Evolutionary conservation across 805 yeast genomes (phyloP).

Genomic region (Teunomyces funiuensis): DNA sequence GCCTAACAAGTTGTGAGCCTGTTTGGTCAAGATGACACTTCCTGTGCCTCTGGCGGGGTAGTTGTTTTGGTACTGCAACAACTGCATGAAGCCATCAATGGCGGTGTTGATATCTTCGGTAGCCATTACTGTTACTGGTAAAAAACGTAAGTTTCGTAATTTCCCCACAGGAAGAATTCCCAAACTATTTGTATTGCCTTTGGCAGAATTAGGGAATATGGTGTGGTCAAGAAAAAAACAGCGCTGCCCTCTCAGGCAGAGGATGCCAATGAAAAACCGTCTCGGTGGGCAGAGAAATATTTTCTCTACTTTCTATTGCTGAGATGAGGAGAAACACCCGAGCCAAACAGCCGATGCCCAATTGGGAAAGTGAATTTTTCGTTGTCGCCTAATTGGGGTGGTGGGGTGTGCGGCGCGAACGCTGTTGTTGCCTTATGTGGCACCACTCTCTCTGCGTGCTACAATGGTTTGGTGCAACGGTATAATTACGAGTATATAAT

Average conservation of each 20-base stretch:
- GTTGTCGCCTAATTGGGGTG: neutral
- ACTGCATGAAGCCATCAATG: constrained; percentile 27
- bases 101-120: constrained; percentile 24
- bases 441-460: too few relatives aligned
- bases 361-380: neutral
- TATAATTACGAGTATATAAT: too few relatives aligned
- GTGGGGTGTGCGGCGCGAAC: neutral
- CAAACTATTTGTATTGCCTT: neutral
- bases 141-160: constrained; percentile 3
- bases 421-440: neutral
- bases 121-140: neutral
- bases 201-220: constrained; percentile 2
- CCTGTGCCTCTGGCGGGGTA: constrained; percentile 35
- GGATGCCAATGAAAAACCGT: neutral
- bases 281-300: neutral
- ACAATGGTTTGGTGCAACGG: too few relatives aligned
- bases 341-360: neutral
- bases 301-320: neutral
- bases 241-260: neutral
- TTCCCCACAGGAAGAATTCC: neutral
- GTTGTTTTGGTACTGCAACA: constrained; percentile 29
- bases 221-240: constrained; percentile 3
- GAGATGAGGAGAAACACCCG: constrained; percentile 1
- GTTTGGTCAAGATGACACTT: constrained; percentile 23
- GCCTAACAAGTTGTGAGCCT: constrained; percentile 34